Evolutionary conservation across 2,329 filamentous ascomycete genomes (phyloP), one percentile per base, ranked within the genome.

Genomic region (Fusarium devonianum): DNA sequence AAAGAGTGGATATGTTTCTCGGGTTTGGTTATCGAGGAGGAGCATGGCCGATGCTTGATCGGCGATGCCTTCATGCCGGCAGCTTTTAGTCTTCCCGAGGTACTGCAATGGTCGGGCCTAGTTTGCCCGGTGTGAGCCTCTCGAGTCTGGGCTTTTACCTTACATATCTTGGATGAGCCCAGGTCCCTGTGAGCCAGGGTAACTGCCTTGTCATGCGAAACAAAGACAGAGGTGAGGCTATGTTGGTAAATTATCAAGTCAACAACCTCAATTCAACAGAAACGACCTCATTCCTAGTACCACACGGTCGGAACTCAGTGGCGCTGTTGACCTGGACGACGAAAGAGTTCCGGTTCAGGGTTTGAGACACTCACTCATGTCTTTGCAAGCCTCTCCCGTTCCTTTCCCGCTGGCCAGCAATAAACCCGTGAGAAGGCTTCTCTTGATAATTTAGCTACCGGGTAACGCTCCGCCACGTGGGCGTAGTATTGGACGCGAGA

Each of bases 381-480:
- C 46, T 26, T 19, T 41, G 35, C 40, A 22, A 36, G 34, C 42
- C 46, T 48, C 58, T 54, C 49, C 60, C 60, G 60, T 53, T 49
- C 44, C 53, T n/a, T 49, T 56, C 55, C n/a, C 40, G 40, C 37
- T 13, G 36, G 21, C 23, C 46, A 37, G 21, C 29, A 30, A 56
- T 38, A 32, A 21, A 49, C 7, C 28, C 33, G n/a, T 38, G 5
- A 18, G 12, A 33, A 18, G 9, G 3, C 12, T 23, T n/a, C n/a
- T n/a, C n/a, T n/a, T n/a, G n/a, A n/a, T n/a, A n/a, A n/a, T n/a
- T n/a, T n/a, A n/a, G n/a, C 25, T 44, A 30, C 13, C 21, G 19
- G 22, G 36, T 44, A 26, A 33, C 52, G 17, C 19, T 23, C 30
- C 22, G 62, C 60, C 62, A 65, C 62, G 60, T 65, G 60, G 62